A percentile compares a stretch with the other conserved stretches of the same genome.
phyloP scores from a whole-genome alignment of 176 grass and related monocot species.

The Poa pratensis region DNA sequence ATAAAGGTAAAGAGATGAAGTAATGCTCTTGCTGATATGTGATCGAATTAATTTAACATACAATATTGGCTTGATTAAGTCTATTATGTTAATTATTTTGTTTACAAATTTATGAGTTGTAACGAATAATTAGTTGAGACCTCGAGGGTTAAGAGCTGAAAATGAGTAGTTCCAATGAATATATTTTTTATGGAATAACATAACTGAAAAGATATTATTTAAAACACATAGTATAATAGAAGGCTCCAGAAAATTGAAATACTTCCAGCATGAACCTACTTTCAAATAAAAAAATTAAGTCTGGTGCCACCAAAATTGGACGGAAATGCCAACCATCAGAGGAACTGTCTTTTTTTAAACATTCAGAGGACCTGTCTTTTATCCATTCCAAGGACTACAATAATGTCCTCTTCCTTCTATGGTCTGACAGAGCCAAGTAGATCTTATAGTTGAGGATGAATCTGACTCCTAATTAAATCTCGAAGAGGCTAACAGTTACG shows the following conservation, averaged over 20 bases:
- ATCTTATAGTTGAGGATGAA: neutral
- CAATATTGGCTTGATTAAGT: conserved; percentile 18
- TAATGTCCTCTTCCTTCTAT: neutral
- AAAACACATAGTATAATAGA: neutral
- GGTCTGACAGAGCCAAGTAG: neutral
- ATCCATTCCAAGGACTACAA: neutral
- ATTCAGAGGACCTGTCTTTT: neutral
- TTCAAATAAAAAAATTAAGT: neutral
- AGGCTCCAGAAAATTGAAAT: neutral
- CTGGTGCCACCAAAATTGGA: neutral
- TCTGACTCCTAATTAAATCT: neutral
- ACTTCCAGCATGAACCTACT: neutral
- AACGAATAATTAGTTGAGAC: conserved; percentile 2
- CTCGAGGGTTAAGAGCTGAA: conserved; percentile 18
- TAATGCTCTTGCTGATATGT: conserved; percentile 26
- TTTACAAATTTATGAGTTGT: conserved; percentile 8
- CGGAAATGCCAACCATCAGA: neutral
- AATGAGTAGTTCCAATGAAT: conserved; percentile 1
- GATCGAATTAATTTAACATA: neutral
- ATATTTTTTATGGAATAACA: neutral
- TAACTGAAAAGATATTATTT: neutral
- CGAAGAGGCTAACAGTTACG: neutral
- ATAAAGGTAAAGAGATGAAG: conserved; percentile 55
- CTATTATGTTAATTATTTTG: conserved; percentile 23
- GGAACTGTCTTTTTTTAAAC: neutral